phyloP scores from a whole-genome alignment of 2,329 filamentous ascomycete genomes.

The Phaeosphaeriaceae sp. region DNA sequence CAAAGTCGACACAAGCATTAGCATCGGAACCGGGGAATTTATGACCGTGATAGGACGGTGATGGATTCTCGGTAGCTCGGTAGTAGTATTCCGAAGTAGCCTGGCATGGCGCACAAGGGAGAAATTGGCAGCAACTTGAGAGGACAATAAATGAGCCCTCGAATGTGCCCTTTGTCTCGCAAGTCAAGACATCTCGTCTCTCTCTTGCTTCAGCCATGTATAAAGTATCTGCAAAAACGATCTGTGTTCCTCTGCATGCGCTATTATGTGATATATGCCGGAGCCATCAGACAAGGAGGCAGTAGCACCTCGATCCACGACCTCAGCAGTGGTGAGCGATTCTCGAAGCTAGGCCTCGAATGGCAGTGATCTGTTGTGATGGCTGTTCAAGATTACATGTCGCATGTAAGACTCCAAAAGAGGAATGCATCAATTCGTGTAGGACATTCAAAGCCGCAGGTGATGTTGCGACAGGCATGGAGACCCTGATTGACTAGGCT shows the following conservation, averaged over 20 bases:
- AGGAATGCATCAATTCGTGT: background rate
- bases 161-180: too few species aligned
- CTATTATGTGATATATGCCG: too few species aligned
- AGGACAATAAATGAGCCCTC: too few species aligned
- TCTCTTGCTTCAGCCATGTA: too few species aligned
- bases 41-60: too few species aligned
- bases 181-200: too few species aligned
- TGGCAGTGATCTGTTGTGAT: background rate
- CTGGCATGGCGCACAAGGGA: too few species aligned
- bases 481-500: background rate
- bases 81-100: too few species aligned
- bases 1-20: too few species aligned
- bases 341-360: background rate
- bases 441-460: background rate
- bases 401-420: background rate
- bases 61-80: too few species aligned
- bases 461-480: slow-evolving; percentile 1
- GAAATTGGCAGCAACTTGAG: too few species aligned
- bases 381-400: background rate
- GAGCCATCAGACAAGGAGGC: background rate
- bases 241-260: background rate
- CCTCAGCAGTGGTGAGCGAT: background rate
- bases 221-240: background rate
- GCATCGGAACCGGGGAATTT: too few species aligned
- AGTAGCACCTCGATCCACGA: background rate